Evolutionary conservation across 306 rosid species (phyloP), one percentile per base, ranked within the genome.

Genomic region (Prunus armeniaca): DNA sequence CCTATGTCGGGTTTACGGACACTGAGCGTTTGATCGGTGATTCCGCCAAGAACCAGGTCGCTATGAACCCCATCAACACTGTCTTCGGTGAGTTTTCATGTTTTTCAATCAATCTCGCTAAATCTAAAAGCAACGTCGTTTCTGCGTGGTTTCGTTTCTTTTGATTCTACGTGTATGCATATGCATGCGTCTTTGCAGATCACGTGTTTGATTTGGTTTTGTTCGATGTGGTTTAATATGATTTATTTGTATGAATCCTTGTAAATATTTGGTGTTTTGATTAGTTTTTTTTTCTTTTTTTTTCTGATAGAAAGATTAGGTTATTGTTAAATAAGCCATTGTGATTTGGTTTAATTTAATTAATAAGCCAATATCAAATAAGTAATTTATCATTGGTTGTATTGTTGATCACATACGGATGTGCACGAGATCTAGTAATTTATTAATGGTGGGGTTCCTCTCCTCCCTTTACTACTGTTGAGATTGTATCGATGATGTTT

Each of bases 51-150:
- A 78, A 82, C 62, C 86, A 82, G 74, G 85, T 71, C 34, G 76
- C 89, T 67, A 80, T 69, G 84, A 86, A 86, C 51, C 89, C 86
- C 7, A 28, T 12, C 71, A 86, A 86, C 82, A 86, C 87, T 24
- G 83, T 86, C 52, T 86, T 86, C 34, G 87, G 86, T 76, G 56
- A 73, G 83, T 83, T 65, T 25, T 51, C 1, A 47, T 5, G n/a
- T 50, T 54, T n/a, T 15, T 27, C 6, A 4, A 14, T 12, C 5
- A 9, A 6, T 5, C 2, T 2, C 22, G 47, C n/a, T 47, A 0
- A 18, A 20, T 50, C 2, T 7, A 25, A 18, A 49, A 9, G 41
- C 5, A 3, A 7, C 17, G 54, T 43, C 3, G 54, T 41, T 34
- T 34, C 41, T 6, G 41, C 41, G 41, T 34, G 8, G 41, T 43